phyloP scores from a whole-genome alignment of 768 basidiomycete genomes.

The Pisolithus microcarpus region DNA sequence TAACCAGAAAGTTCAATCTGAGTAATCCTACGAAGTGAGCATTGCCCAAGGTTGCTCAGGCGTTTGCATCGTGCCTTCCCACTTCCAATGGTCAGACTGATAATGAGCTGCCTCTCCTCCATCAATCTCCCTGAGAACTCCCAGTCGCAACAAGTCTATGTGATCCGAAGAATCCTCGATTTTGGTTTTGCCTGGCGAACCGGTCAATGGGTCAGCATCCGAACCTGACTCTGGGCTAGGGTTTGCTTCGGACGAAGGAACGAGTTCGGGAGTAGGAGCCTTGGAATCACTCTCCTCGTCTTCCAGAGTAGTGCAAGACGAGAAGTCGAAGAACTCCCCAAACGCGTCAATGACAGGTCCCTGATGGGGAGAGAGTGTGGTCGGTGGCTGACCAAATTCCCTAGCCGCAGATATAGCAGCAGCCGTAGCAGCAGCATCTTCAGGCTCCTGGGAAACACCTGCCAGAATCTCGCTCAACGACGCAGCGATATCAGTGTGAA shows the following conservation, averaged over 20 bases:
- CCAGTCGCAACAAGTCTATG: conserved; percentile 49
- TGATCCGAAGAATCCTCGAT: conserved; percentile 40
- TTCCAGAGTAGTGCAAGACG: conserved; percentile 43
- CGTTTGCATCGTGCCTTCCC: conserved; percentile 60
- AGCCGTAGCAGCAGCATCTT: conserved; percentile 25
- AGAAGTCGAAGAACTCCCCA: conserved; percentile 63
- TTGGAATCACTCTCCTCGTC: conserved; percentile 62
- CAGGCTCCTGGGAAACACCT: conserved; percentile 39
- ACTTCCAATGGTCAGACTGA: conserved; percentile 54
- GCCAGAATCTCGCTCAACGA: conserved; percentile 60
- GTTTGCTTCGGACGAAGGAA: conserved; percentile 64
- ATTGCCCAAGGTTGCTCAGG: conserved; percentile 71
- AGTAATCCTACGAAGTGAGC: conserved; percentile 30
- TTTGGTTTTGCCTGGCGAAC: conserved; percentile 44
- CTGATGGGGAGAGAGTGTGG: conserved; percentile 28
- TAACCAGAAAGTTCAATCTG: conserved; percentile 29
- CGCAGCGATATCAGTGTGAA: conserved; percentile 44
- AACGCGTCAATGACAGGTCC: conserved; percentile 30
- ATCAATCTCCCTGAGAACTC: conserved; percentile 63
- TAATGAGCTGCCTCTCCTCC: conserved; percentile 71
- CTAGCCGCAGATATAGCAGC: conserved; percentile 21
- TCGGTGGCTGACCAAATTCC: conserved; percentile 27
- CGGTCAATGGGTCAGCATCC: conserved; percentile 48
- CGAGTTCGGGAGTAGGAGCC: conserved; percentile 68
- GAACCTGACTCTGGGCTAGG: conserved; percentile 71